phyloP scores from a whole-genome alignment of 768 basidiomycete species.

The Nidularia pulvinata region DNA sequence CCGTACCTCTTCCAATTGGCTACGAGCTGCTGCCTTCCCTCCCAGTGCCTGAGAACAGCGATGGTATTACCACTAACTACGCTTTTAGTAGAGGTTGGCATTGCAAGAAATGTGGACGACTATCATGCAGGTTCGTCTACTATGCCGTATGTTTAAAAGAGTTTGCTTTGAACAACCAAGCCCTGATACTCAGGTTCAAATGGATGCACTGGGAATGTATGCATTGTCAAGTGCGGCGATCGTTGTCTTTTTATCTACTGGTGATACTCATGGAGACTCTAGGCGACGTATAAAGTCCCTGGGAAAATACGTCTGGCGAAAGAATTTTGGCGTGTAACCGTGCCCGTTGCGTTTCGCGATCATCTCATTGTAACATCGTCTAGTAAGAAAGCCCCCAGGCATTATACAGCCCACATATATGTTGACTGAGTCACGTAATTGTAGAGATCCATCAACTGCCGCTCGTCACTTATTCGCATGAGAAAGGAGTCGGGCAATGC shows the following conservation, averaged over 20 bases:
- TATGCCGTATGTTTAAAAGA: background rate
- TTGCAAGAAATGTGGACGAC: constrained; percentile 65
- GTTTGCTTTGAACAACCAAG: constrained; percentile 2
- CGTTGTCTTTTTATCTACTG: background rate
- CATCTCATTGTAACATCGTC: constrained; percentile 26
- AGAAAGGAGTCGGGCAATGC: constrained; percentile 16
- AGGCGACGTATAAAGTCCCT: constrained; percentile 18
- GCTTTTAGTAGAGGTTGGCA: constrained; percentile 68
- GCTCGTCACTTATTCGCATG: constrained; percentile 16
- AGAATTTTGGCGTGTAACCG: constrained; percentile 29
- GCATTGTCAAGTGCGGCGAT: constrained; percentile 47
- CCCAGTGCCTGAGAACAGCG: constrained; percentile 18
- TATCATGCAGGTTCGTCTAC: constrained; percentile 65
- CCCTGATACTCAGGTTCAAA: constrained; percentile 44
- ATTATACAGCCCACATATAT: background rate
- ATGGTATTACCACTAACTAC: constrained; percentile 48
- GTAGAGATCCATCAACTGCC: constrained; percentile 26
- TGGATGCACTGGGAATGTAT: constrained; percentile 79
- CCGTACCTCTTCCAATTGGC: constrained; percentile 22
- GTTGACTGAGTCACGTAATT: background rate
- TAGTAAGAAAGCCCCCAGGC: constrained; percentile 15
- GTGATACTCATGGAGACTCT: background rate
- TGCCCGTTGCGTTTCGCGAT: constrained; percentile 24
- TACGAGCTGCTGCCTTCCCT: constrained; percentile 36
- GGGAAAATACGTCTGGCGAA: constrained; percentile 27